Base-by-base conservation (phyloP, 2,329 filamentous ascomycete genomes). In the Phyllosticta citrichinensis region DNA sequence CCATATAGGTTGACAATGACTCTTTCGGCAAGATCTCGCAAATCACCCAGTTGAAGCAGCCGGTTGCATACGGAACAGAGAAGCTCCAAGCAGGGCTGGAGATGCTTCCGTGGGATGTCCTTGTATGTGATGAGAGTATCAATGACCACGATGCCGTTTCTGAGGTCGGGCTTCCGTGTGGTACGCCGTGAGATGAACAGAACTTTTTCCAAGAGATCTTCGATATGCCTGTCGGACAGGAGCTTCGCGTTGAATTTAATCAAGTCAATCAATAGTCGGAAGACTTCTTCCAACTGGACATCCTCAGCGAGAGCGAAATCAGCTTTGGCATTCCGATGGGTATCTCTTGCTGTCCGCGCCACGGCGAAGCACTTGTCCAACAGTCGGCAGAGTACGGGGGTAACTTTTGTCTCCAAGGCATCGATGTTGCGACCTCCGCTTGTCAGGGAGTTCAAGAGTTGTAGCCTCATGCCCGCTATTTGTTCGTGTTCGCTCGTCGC, bases 191-290 rank as follows among this genome's bases (percentile, higher is more conserved):
- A 90, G 54, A 91, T 88, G 58, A 78, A 74, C 54, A 90, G 77
- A 9, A 89, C 74, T 12, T 80, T 80, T 61, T 83, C 79, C 61
- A 92, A 82, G 58, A 91, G 74, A 3, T 77, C 76, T 57, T 80
- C 80, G 20, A 88, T 78, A 54, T 86, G 82, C 33, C 79, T 73
- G 64, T 88, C 85, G 64, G 81, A 81, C 24, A 87, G 84, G 33
- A 84, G 80, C 65, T 86, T 87, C 70, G 85, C 87, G 69, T 87
- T 89, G 77, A 89, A 91, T 69, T 89, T 90, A 75, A 89, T 84
- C 59, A 89, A 79, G 64, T 88, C 84, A 62, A 81, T 80, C 59
- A 87, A 79, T 65, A 86, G 88, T 12, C 77, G 73, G 68, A 91
- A 90, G 2, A 91, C 73, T 55, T 82, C 80, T 2, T 80, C 75